Evolutionary conservation across 345 rosid species (phyloP), one percentile per base, ranked within the genome.

Genomic region (Boechera stricta): DNA sequence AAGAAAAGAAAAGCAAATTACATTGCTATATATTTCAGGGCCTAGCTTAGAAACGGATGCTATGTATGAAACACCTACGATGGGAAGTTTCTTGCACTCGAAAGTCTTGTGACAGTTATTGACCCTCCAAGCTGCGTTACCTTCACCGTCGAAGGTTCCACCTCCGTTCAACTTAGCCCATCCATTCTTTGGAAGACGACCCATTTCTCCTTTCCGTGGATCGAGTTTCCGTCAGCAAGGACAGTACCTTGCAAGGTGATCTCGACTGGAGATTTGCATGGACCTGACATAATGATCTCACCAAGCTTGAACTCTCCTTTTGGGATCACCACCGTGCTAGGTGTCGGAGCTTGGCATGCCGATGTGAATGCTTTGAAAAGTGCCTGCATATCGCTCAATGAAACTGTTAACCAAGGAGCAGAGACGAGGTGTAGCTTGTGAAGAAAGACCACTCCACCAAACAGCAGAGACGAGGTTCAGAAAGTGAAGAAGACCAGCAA

Each of bases 71-170:
- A 59, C 1, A 63, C 51, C 15, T 72, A 79, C 79, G 52, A 79
- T 79, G 67, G 82, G 82, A 51, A 79, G 77, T 26, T 73, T 73
- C 69, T 79, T 67, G 82, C 82, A 79, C 4, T 64, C 3, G 13
- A 31, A 63, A n/a, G 74, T 69, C 67, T 79, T 65, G 79, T 80
- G 77, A 36, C 80, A 80, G 53, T 80, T 67, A 18, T 80, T 80
- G 57, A 29, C 47, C 8, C 66, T 69, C 83, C 83, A 80, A 69
- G 83, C 73, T 29, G 68, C 64, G 44, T 53, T 69, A n/a, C 83
- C 83, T 71, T 75, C 73, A 54, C 83, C 83, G 54, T 80, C 80
- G 24, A 80, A 71, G 28, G 33, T 18, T 57, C 83, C 83, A 48
- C 73, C 69, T 29, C 83, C 83, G 44, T 36, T 75, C 73, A 80